Percentiles rank a stretch among this genome's conserved stretches.
Evolutionary conservation across 495 filamentous ascomycete species (phyloP).

Genomic region (Aspergillus sparsus): DNA sequence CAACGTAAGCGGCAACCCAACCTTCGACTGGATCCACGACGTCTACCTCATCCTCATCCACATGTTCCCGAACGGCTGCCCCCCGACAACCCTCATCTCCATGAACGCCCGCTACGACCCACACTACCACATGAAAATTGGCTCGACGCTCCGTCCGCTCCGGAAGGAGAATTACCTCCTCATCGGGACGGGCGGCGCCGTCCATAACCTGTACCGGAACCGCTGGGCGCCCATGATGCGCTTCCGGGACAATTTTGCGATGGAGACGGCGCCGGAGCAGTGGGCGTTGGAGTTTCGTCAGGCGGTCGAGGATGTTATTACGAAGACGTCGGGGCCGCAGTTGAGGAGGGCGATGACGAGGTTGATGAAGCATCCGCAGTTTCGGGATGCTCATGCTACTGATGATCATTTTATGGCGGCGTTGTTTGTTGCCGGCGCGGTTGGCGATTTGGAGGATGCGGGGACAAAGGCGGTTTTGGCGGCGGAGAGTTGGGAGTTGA

Average conservation of each 20-base stretch:
- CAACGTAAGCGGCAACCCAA: conserved; percentile 46
- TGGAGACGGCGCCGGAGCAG: conserved; percentile 54
- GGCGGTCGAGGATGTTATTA: conserved; percentile 56
- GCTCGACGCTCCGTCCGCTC: conserved; percentile 51
- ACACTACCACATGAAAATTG: conserved; percentile 59
- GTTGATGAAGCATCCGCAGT: conserved; percentile 63
- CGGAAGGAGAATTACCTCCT: conserved; percentile 53
- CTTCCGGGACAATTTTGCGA: conserved; percentile 61
- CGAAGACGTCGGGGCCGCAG: conserved; percentile 45
- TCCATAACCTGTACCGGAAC: conserved; percentile 66
- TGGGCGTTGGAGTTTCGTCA: conserved; percentile 63
- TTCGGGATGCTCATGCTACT: conserved; percentile 61
- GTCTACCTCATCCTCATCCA: conserved; percentile 62
- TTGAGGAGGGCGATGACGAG: conserved; percentile 52
- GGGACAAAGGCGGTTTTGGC: conserved; percentile 41
- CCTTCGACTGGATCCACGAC: conserved; percentile 67
- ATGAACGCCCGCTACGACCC: conserved; percentile 62
- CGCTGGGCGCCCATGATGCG: conserved; percentile 60
- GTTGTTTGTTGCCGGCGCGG: conserved; percentile 57
- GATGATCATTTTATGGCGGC: conserved; percentile 66
- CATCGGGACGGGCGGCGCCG: conserved; percentile 62
- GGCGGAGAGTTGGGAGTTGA: conserved; percentile 65
- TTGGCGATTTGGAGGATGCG: conserved; percentile 51
- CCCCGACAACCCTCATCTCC: conserved; percentile 59
- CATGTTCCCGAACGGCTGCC: conserved; percentile 60